phyloP scores from a whole-genome alignment of 441 rosid genomes.

The Gossypium trilobum region DNA sequence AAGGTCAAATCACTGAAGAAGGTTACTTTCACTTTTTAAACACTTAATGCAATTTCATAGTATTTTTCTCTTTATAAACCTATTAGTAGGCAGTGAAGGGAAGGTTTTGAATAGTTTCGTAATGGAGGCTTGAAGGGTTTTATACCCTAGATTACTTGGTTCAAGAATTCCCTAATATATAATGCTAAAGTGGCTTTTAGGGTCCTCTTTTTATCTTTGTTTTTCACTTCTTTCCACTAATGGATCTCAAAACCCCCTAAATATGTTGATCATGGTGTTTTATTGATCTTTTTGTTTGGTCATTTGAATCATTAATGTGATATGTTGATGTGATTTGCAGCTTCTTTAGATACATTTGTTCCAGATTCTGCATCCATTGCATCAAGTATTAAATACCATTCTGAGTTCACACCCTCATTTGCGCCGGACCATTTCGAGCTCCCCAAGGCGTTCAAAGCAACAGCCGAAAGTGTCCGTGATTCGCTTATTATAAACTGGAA shows the following conservation, averaged over 20 bases:
- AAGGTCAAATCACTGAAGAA: constrained; percentile 17
- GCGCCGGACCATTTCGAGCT: constrained; percentile 69
- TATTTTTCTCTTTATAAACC: not conserved
- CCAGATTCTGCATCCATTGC: constrained; percentile 57
- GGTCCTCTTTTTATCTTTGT: too few species aligned
- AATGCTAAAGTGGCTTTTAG: too few species aligned
- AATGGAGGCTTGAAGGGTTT: not conserved
- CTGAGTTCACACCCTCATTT: constrained; percentile 69
- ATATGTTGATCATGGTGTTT: not conserved
- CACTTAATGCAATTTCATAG: not conserved
- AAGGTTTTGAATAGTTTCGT: not conserved
- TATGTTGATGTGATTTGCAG: constrained; percentile 5
- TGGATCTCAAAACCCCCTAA: not conserved
- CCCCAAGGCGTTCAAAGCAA: constrained; percentile 71
- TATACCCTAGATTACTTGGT: not conserved
- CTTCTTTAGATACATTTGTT: constrained; percentile 24
- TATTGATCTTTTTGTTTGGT: not conserved
- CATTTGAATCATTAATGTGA: not conserved
- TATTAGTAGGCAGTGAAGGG: too few species aligned
- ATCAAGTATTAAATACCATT: constrained; percentile 66
- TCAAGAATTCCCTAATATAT: not conserved
- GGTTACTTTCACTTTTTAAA: constrained; percentile 18
- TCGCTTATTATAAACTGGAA: constrained; percentile 72
- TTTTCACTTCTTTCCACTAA: too few species aligned
- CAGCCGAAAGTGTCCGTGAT: constrained; percentile 79